Conservation (phyloP, 1,284 basidiomycete species). For the Malassezia arunalokei region DNA sequence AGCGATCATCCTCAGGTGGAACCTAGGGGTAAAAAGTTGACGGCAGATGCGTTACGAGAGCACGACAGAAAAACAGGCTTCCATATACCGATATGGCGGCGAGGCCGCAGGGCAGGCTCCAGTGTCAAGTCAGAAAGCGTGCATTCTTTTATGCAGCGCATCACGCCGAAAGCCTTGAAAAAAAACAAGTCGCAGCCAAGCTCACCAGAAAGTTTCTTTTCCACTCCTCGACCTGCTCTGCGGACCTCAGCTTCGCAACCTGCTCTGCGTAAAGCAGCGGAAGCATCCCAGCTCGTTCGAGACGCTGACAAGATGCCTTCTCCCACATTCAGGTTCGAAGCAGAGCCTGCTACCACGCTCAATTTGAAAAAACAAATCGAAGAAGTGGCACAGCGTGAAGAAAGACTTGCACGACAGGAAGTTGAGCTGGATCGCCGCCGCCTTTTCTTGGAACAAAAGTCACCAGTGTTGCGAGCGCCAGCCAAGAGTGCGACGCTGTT, state of each 20-base stretch:
- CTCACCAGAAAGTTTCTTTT: no score
- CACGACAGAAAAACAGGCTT: slow-evolving; percentile 1
- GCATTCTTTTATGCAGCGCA: slow-evolving; percentile 1
- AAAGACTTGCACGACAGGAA: neutral
- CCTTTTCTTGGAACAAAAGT: neutral
- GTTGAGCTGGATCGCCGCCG: neutral
- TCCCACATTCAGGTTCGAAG: no score
- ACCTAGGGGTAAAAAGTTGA: neutral
- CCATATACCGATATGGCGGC: neutral
- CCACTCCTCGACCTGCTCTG: no score
- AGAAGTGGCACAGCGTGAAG: neutral
- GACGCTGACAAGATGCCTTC: no score
- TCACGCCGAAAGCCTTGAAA: no score
- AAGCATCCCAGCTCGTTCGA: neutral
- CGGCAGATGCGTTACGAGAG: slow-evolving; percentile 3
- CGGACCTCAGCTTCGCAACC: neutral
- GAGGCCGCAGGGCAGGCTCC: neutral
- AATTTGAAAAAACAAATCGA: neutral
- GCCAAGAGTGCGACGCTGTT: neutral
- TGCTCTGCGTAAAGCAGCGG: neutral
- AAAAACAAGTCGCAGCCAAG: no score
- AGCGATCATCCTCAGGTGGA: no score
- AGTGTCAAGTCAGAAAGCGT: slow-evolving; percentile 3
- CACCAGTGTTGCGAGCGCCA: neutral
- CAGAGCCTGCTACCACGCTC: no score